A percentile compares a stretch with the other conserved stretches of the same genome.
These are phyloP conservation scores for Candida ulmi DNA, from an alignment of 805 yeast species.

Conservation along the genomic window DNA sequence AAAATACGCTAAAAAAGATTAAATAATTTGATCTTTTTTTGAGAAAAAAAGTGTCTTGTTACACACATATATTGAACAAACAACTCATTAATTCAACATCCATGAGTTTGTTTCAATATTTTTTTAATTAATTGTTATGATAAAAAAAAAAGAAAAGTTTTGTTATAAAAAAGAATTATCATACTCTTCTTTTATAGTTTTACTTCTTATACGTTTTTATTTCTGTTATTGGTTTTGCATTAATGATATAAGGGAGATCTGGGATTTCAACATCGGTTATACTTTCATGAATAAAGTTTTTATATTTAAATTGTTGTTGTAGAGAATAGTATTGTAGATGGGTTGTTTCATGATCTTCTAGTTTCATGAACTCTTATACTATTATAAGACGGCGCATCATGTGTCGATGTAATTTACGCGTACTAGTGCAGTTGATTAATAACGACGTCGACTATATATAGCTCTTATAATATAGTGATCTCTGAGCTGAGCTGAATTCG, in stretches of 20 bases:
- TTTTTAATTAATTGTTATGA: conserved; percentile 8
- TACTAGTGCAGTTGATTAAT: no score
- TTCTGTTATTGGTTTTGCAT: conserved; percentile 23
- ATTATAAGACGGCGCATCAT: no score
- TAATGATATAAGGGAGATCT: conserved; percentile 15
- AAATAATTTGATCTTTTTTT: conserved; percentile 3
- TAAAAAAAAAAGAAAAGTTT: conserved; percentile 2
- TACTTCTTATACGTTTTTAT: conserved; percentile 11
- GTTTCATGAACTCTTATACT: no score
- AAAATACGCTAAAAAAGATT: conserved; percentile 21
- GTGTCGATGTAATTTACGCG: no score
- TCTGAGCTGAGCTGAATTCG: no score
- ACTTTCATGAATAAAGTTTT: not conserved
- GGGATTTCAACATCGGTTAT: conserved; percentile 45
- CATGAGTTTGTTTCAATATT: conserved; percentile 6
- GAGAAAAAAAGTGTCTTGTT: conserved; percentile 1
- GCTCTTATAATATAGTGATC: no score
- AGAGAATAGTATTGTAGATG: no score
- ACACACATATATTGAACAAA: no score
- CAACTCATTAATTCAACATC: conserved; percentile 21
- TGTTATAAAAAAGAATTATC: no score
- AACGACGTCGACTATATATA: no score
- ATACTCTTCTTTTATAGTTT: conserved; percentile 11
- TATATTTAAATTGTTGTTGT: not conserved
- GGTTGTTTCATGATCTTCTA: no score